Percentiles rank a stretch among this genome's conserved stretches.
These are phyloP conservation scores for Amauroascus verrucosus DNA, from an alignment of 2,329 filamentous ascomycete species.

Conservation along the genomic window DNA sequence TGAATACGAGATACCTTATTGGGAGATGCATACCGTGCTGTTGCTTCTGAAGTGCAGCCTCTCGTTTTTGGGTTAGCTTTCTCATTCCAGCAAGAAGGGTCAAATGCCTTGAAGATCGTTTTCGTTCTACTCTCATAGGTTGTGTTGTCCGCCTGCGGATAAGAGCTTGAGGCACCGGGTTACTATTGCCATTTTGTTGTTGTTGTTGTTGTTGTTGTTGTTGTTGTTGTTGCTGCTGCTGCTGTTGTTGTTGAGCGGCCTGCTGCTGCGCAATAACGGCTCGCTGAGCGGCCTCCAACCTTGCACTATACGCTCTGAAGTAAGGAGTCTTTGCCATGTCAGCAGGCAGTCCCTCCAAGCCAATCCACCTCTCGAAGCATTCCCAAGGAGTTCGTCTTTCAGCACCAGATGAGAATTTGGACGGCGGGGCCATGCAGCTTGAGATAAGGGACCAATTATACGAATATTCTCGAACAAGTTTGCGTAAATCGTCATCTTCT, in stretches of 20 bases:
- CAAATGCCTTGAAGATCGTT: conserved; percentile 75
- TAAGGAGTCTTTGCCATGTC: conserved; percentile 96
- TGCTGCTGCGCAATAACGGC: conserved; percentile 50
- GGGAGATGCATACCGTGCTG: conserved; percentile 51
- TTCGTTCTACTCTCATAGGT: conserved; percentile 74
- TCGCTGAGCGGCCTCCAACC: conserved; percentile 53
- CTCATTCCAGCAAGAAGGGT: conserved; percentile 89
- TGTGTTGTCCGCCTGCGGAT: conserved; percentile 59
- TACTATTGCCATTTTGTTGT: conserved; percentile 23
- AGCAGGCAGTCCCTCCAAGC: conserved; percentile 75
- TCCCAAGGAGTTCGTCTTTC: conserved; percentile 95
- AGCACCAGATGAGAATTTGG: conserved; percentile 69
- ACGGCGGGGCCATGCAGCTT: conserved; percentile 62
- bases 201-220: conserved; percentile 14
- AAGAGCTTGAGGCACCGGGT: conserved; percentile 45
- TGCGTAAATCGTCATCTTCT: conserved; percentile 82
- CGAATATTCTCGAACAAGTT: conserved; percentile 78
- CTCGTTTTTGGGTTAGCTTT: conserved; percentile 88
- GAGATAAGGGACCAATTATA: conserved; percentile 98
- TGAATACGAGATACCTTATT: neutral
- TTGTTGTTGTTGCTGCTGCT: conserved; percentile 44
- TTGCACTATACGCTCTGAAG: conserved; percentile 64
- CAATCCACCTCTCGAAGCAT: conserved; percentile 95
- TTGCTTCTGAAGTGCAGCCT: conserved; percentile 75
- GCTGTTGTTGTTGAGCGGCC: conserved; percentile 38